These are phyloP conservation scores for Pseudopithomyces maydicus DNA, from an alignment of 2,329 filamentous ascomycete species.

Conservation along the genomic window DNA sequence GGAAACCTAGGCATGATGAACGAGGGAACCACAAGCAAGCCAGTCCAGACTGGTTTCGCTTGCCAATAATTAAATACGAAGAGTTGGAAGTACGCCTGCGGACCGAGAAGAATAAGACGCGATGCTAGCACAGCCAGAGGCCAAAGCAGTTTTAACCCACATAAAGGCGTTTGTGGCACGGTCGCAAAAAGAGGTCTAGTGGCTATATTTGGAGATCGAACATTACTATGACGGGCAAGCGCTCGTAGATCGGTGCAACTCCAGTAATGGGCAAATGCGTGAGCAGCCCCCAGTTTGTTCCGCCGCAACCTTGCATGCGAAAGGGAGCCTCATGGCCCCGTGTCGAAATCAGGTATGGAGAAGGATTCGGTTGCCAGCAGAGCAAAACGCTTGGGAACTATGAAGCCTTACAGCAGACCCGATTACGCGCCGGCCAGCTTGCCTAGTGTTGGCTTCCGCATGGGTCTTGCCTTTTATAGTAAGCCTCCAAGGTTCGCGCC, in stretches of 20 bases:
- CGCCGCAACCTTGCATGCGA: not conserved
- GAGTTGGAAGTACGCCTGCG: not conserved
- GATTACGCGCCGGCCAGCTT: constrained; percentile 1
- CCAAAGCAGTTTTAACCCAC: not conserved
- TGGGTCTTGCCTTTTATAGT: not conserved
- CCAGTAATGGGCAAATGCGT: not conserved
- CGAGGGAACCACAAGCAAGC: not conserved
- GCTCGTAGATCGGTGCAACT: not conserved
- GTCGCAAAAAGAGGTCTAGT: not conserved
- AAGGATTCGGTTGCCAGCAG: not conserved
- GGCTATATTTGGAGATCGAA: not conserved
- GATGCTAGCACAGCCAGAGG: not conserved
- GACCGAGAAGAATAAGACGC: not conserved
- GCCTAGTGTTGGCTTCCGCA: not conserved
- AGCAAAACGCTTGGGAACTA: not conserved
- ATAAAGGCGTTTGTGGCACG: not conserved
- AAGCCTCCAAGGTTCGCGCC: not conserved
- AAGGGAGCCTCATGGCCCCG: not conserved
- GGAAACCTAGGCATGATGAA: constrained; percentile 8
- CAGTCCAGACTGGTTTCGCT: constrained; percentile 6
- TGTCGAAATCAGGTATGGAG: not conserved
- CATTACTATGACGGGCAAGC: not conserved
- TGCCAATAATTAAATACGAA: not conserved
- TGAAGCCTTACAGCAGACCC: not conserved
- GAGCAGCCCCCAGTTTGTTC: not conserved